Percentiles rank a stretch among this genome's conserved stretches.
These are phyloP conservation scores for Epithele typhae DNA, from an alignment of 768 basidiomycete species.

Conservation along the genomic window DNA sequence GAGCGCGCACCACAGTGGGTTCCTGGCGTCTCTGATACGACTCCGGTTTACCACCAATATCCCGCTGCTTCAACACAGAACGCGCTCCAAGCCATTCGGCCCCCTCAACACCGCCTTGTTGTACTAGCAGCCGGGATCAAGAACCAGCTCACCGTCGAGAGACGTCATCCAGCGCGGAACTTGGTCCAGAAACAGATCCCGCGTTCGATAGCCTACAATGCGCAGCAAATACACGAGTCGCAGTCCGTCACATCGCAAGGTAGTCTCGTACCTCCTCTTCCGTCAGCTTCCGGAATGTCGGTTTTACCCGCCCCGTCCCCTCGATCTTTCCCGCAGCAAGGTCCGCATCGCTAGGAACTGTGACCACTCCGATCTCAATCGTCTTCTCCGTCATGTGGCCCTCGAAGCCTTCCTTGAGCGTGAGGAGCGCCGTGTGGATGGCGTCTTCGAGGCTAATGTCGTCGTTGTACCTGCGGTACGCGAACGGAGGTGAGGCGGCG, in stretches of 20 bases:
- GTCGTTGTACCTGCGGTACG: slow-evolving; percentile 94
- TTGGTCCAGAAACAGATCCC: slow-evolving; percentile 6
- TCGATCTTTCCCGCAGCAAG: slow-evolving; percentile 70
- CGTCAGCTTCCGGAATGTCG: slow-evolving; percentile 91
- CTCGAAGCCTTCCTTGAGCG: slow-evolving; percentile 98
- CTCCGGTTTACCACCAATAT: no score
- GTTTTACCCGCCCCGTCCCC: slow-evolving; percentile 51
- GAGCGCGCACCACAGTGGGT: no score
- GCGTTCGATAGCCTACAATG: slow-evolving; percentile 12
- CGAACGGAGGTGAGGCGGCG: background rate
- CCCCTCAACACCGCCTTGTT: no score
- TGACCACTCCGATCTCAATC: slow-evolving; percentile 96
- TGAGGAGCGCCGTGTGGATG: slow-evolving; percentile 96
- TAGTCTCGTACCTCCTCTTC: slow-evolving; percentile 99
- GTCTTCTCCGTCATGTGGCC: slow-evolving; percentile 99
- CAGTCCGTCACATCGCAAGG: slow-evolving; percentile 61
- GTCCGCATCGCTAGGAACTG: slow-evolving; percentile 72
- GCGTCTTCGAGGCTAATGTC: slow-evolving; percentile 98
- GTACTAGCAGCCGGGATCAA: no score
- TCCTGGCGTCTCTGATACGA: no score
- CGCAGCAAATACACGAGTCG: slow-evolving; percentile 8
- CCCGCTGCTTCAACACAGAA: no score
- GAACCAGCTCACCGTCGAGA: no score
- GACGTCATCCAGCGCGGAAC: no score
- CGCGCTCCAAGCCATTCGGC: no score